A percentile compares a stretch with the other conserved stretches of the same genome.
Evolutionary conservation across 192 early-diverging fungal genomes (phyloP).

Genomic region (Allomyces macrogynus): DNA sequence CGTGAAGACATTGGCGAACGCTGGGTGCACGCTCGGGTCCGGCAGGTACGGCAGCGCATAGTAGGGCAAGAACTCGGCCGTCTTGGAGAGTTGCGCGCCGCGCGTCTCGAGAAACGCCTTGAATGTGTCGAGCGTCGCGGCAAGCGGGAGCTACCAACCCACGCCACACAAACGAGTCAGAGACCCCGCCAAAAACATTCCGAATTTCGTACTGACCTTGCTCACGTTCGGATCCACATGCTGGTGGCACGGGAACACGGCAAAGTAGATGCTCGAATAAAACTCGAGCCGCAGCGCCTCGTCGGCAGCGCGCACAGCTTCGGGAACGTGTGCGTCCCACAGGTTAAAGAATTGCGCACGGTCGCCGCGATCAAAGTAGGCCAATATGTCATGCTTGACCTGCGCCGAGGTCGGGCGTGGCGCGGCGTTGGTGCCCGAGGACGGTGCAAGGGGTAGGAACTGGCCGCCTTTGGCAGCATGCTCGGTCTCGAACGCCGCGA

Average conservation of each 20-base stretch:
- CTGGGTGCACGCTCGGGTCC: constrained; percentile 24
- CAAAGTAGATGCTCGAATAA: constrained; percentile 24
- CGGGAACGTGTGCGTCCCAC: constrained; percentile 23
- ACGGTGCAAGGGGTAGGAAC: background rate
- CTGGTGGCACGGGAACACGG: constrained; percentile 19
- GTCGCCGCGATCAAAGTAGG: constrained; percentile 18
- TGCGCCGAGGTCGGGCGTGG: background rate
- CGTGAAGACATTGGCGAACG: constrained; percentile 21
- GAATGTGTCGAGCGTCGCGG: constrained; percentile 20
- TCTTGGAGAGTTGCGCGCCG: constrained; percentile 20
- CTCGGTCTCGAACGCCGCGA: background rate
- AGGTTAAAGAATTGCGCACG: constrained; percentile 18
- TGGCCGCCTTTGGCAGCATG: background rate
- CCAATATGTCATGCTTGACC: background rate
- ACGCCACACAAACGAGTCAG: too few relatives aligned
- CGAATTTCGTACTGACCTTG: constrained; percentile 5
- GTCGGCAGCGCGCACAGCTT: constrained; percentile 6
- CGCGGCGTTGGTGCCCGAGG: background rate
- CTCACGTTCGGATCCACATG: constrained; percentile 5
- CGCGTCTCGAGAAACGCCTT: constrained; percentile 27
- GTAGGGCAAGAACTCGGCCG: constrained; percentile 23
- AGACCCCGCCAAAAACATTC: too few relatives aligned
- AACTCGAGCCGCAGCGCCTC: constrained; percentile 19
- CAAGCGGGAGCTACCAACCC: background rate
- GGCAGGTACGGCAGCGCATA: constrained; percentile 35